Percentiles rank a stretch among this genome's conserved stretches.
These are phyloP conservation scores for Geotrichum phurueaensis DNA, from an alignment of 1,139 yeast genomes.

Conservation along the genomic window DNA sequence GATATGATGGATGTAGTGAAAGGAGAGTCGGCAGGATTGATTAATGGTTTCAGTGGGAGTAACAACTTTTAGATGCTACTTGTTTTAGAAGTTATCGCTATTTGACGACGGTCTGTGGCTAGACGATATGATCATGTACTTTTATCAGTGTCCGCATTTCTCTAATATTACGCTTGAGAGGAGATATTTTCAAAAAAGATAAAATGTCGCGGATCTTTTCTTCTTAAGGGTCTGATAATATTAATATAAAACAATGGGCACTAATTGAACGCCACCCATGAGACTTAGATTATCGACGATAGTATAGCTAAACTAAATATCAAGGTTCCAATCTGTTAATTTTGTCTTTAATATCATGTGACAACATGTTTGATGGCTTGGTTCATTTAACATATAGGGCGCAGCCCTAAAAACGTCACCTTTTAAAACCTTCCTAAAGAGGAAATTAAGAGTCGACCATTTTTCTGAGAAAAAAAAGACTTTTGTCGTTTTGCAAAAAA, in stretches of 20 bases:
- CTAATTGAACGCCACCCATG: too few relatives aligned
- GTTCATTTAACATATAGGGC: slow-evolving; percentile 12
- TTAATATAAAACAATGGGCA: too few relatives aligned
- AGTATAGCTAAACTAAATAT: too few relatives aligned
- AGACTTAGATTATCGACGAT: too few relatives aligned
- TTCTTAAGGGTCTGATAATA: neutral
- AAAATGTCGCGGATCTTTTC: neutral
- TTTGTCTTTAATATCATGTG: neutral
- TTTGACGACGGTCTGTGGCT: neutral
- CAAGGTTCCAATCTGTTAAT: neutral
- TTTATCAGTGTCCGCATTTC: neutral
- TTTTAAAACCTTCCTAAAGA: neutral
- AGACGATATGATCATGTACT: neutral
- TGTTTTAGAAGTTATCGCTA: neutral
- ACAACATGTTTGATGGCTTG: neutral
- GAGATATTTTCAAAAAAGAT: neutral
- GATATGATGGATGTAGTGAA: neutral
- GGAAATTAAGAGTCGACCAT: neutral
- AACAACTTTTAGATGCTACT: neutral
- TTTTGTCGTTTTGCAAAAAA: slow-evolving; percentile 15
- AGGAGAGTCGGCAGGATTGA: neutral
- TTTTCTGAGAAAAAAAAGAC: slow-evolving; percentile 7
- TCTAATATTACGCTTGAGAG: neutral
- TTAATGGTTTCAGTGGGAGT: neutral
- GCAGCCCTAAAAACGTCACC: slow-evolving; percentile 16